A percentile compares a stretch with the other conserved stretches of the same genome.
These are phyloP conservation scores for Fusarium napiforme DNA, from an alignment of 2,329 filamentous ascomycete species.

Conservation along the genomic window DNA sequence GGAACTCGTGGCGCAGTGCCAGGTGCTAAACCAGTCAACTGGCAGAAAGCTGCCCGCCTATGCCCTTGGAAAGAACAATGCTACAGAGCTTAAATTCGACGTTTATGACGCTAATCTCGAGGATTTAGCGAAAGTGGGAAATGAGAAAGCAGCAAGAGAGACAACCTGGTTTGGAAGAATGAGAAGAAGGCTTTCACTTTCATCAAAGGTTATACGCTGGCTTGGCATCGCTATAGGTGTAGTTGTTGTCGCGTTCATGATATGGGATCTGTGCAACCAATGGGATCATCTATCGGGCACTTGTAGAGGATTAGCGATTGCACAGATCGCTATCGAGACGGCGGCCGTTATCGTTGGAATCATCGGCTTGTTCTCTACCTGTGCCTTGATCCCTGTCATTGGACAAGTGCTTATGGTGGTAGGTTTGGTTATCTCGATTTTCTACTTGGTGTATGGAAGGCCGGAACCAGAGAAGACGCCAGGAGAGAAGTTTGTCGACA, in stretches of 20 bases:
- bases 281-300: neutral
- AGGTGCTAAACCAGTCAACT: neutral
- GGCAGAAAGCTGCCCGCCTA: neutral
- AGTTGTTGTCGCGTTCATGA: neutral
- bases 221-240: neutral
- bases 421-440: neutral
- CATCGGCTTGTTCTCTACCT: neutral
- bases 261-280: neutral
- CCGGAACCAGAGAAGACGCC: neutral
- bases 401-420: neutral
- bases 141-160: neutral
- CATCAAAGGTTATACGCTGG: neutral
- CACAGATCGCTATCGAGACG: neutral
- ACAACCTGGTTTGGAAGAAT: neutral
- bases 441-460: neutral
- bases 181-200: neutral
- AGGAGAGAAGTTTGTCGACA: neutral
- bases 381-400: neutral
- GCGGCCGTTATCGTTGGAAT: neutral
- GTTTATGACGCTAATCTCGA: rapidly evolving
- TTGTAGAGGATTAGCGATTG: neutral
- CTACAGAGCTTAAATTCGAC: neutral
- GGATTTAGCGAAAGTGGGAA: rapidly evolving
- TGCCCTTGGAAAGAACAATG: neutral
- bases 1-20: neutral